Base-by-base conservation (phyloP, 768 basidiomycete genomes). In the Tremella fuciformis region DNA sequence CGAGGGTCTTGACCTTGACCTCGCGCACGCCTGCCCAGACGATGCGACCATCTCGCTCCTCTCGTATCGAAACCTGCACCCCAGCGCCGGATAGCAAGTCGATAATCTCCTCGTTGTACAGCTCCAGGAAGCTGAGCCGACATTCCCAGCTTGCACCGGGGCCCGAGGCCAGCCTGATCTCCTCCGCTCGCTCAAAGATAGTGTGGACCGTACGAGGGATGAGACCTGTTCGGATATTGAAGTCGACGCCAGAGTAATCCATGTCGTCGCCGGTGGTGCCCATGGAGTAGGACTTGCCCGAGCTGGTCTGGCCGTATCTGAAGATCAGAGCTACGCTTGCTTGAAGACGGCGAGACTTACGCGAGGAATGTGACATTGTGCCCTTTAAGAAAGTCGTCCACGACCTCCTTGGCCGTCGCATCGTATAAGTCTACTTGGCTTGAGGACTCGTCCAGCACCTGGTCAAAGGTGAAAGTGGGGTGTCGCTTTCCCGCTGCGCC, bases 71-170 rank as follows among this genome's bases (percentile, higher is more conserved):
- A 13, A 99, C 90, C 70, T 91, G 88, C 50, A 91, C 85, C 57
- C 86, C 77, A 56, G 89, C 88, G 69, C 85, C 80, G 55, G 85
- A 85, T 53, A 99, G 82, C 52, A 99, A 82, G 81, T 99, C 96
- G 75, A 98, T 89, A 52, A 99, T 84, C 79, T 99, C 96, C 80
- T 99, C 96, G 78, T 99, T 98, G 79, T 99, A 98, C 53, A 99
- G 84, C 82, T 99, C 96, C 64, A 99, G 86, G 80, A 94, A 99
- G 21, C 89, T 91, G 51, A 88, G 59, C 41, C 69, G 67, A 57
- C 66, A 75, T 70, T 82, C 87, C 90, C 88, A 94, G 22, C 62
- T 66, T 41, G 84, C 79, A 61, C 81, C 81, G 38, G 81, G 84
- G 26, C 89, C 77, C 26, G 65, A 62, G 24, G 85, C 74, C 86